Evolutionary conservation across 768 basidiomycete genomes (phyloP), one percentile per base, ranked within the genome.

Genomic region (Nidularia sp.): DNA sequence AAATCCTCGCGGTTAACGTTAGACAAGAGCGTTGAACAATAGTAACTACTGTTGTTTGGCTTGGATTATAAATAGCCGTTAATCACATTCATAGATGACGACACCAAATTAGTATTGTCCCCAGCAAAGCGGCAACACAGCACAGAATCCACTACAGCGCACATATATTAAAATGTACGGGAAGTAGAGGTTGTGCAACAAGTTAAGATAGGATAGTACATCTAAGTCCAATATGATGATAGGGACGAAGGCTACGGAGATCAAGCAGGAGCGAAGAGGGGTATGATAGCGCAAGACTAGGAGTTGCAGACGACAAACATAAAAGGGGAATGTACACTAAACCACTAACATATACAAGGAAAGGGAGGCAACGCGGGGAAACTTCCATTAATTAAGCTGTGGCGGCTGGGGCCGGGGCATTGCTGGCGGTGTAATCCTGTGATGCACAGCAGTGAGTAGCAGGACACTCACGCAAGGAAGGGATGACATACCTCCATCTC

Each of bases 401-500:
- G 6, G 69, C 60, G 47, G 73, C 65, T 12, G 74, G 68, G 47
- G 81, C 71, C 12, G 74, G 68, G 48, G 81, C 71, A 34, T 75
- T 85, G 61, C 70, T 79, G 10, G 84, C 75, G 34, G 86, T 88
- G 59, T 88, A 88, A 62, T 88, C 86, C 86, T 88, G 51, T 5
- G 36, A 25, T 18, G 6, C 33, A 36, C 49, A 36, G 45, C 35
- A 3, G 33, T 49, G 31, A 49, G 50, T 49, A n/a, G 47, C 57
- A 45, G 51, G 35, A 3, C n/a, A 31, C 7, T 8, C 5, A 41
- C 1, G 31, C 39, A 4, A 50, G 6, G 12, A 22, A 9, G 10
- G 13, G 33, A 12, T 31, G 7, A 62, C 72, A 31, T 54, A 96
- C 96, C 82, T 90, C 90, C 96, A 98, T 98, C 77, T 98, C 96